Conservation (phyloP, 257 asterid species). For the Capsicum rhomboideum region DNA sequence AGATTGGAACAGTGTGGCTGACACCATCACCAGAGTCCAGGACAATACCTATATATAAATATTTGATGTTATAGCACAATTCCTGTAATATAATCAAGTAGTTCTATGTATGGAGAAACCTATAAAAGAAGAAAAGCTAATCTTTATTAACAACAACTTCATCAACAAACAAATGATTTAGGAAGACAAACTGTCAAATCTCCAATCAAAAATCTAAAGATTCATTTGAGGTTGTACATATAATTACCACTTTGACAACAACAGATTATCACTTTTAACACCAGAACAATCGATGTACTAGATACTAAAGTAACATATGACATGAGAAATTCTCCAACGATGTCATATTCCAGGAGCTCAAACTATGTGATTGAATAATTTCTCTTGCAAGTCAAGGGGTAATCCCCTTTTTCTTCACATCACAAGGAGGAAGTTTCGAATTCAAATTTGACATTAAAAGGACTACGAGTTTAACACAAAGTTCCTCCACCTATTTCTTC, state of each 20-base stretch:
- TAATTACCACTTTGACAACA: not conserved
- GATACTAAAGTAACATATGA: too few relatives aligned
- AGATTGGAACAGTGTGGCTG: constrained; percentile 6
- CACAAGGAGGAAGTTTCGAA: not conserved
- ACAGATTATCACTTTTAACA: too few relatives aligned
- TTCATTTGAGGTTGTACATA: not conserved
- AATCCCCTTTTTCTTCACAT: not conserved
- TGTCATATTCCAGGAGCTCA: not conserved
- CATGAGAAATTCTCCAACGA: too few relatives aligned
- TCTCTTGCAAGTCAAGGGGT: too few relatives aligned
- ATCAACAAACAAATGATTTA: not conserved
- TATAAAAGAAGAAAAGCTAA: too few relatives aligned
- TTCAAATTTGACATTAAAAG: not conserved
- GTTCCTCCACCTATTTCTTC: not conserved
- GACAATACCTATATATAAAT: not conserved
- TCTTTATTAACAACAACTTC: too few relatives aligned
- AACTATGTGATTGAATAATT: too few relatives aligned
- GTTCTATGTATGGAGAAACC: too few relatives aligned
- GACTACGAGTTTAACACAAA: not conserved
- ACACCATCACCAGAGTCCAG: constrained; percentile 14
- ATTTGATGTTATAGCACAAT: too few relatives aligned
- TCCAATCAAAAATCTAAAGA: not conserved
- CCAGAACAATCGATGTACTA: too few relatives aligned
- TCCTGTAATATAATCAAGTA: too few relatives aligned
- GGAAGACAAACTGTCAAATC: not conserved